These are phyloP conservation scores for Sphagnum contortum DNA, from an alignment of 225 moss, liverwort and hornwort genomes.

Conservation along the genomic window DNA sequence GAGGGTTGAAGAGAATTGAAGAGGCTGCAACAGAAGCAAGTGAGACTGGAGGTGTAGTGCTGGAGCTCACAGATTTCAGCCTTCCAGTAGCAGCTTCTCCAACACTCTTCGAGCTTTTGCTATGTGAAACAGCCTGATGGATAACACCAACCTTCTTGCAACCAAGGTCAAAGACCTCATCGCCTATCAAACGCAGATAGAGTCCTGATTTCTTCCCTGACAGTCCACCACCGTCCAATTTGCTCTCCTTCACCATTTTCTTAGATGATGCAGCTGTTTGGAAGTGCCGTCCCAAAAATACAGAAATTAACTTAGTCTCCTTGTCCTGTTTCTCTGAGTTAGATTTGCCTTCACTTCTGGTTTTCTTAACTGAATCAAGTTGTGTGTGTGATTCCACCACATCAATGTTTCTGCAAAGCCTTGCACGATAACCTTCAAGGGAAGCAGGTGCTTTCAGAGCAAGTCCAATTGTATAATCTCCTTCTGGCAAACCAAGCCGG, in stretches of 20 bases:
- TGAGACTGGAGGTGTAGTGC: too few species aligned
- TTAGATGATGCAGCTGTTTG: too few species aligned
- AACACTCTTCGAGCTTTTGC: too few species aligned
- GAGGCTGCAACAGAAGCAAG: too few species aligned
- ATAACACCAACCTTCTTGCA: background rate
- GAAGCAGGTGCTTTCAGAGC: conserved; percentile 34
- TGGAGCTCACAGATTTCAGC: too few species aligned
- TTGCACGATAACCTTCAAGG: conserved; percentile 20
- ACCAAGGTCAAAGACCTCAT: background rate
- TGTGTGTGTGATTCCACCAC: conserved; percentile 27
- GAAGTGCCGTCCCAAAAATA: conserved; percentile 14
- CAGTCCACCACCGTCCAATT: background rate
- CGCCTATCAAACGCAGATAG: background rate
- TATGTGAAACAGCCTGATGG: conserved; percentile 1
- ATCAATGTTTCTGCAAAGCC: conserved; percentile 39
- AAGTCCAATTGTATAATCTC: conserved; percentile 20
- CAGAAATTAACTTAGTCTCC: conserved; percentile 19
- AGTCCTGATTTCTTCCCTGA: background rate
- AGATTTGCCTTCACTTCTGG: conserved; percentile 7
- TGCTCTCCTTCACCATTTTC: conserved; percentile 6
- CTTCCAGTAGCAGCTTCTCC: too few species aligned
- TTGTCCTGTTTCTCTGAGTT: conserved; percentile 16
- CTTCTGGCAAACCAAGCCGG: conserved; percentile 32
- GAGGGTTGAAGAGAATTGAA: too few species aligned
- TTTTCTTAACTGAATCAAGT: conserved; percentile 1